Evolutionary conservation across 345 rosid species (phyloP), one percentile per base, ranked within the genome.

Genomic region (Syzygium grande): DNA sequence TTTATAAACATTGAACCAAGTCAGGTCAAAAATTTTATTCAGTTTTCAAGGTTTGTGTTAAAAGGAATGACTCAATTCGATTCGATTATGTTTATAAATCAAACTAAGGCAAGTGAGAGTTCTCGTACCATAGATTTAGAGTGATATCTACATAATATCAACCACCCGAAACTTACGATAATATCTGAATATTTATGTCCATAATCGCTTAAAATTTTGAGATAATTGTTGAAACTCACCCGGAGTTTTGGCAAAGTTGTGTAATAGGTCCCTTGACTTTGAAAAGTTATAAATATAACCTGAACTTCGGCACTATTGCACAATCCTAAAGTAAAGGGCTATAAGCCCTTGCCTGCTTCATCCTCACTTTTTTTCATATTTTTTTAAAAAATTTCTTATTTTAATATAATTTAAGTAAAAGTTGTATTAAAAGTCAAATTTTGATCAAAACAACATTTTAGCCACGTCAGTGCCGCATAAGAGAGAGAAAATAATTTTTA

Each of bases 141-240:
- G 4, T n/a, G 22, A 65, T 30, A 29, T 65, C 22, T 65, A 30
- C 21, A 7, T 65, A 29, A 29, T 65, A 65, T 29, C 21, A 65
- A 7, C 21, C 22, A 15, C 41, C 2, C 11, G 4, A 29, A 29
- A 61, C 73, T 6, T 61, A 61, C 6, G 34, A 61, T 61, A 14
- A 5, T 61, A 12, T n/a, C 0, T n/a, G 9, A 13, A 27, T 61
- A n/a, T 27, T 27, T 61, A 15, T 53, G 19, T n/a, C 16, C 0
- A 12, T 0, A n/a, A n/a, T 1, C 14, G 0, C 17, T 61, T 61
- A n/a, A 6, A 61, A 61, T 0, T 13, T 61, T 27, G 7, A n/a
- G 34, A 6, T 61, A 12, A 13, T 13, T 4, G 17, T 5, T 6
- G 17, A 13, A 27, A 27, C 30, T 59, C 68, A 59, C 17, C n/a